phyloP scores from a whole-genome alignment of 2,329 filamentous ascomycete genomes.

The Alternaria atra region DNA sequence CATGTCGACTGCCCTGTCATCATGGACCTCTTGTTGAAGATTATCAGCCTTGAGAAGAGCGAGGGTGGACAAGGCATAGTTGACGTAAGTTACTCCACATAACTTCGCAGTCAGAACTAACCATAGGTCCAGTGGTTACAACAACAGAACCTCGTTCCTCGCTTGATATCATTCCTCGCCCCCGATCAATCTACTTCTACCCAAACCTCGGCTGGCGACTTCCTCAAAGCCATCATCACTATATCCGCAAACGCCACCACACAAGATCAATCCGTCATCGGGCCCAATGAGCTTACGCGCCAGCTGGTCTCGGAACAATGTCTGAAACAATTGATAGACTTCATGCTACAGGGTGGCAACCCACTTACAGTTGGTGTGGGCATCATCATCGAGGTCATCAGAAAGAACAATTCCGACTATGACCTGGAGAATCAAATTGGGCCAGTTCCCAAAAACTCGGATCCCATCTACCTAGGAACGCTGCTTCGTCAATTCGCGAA shows the following conservation, averaged over 20 bases:
- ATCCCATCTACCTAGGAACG: constrained; percentile 95
- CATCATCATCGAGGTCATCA: constrained; percentile 97
- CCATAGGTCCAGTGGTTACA: constrained; percentile 78
- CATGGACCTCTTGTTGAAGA: constrained; percentile 96
- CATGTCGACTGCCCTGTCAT: constrained; percentile 98
- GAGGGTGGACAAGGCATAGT: constrained; percentile 93
- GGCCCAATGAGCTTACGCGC: constrained; percentile 93
- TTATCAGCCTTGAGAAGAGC: constrained; percentile 92
- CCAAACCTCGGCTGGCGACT: constrained; percentile 95
- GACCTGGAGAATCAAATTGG: constrained; percentile 90
- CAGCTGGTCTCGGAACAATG: constrained; percentile 90
- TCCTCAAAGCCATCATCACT: constrained; percentile 98
- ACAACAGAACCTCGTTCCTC: constrained; percentile 85
- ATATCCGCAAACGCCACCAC: constrained; percentile 98
- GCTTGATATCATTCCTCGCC: constrained; percentile 84
- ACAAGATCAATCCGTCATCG: constrained; percentile 98
- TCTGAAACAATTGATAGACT: constrained; percentile 82
- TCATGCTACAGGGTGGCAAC: constrained; percentile 94
- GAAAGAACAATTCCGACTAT: constrained; percentile 99
- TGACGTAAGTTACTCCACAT: constrained; percentile 69
- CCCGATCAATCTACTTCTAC: constrained; percentile 87
- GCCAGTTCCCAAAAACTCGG: constrained; percentile 80
- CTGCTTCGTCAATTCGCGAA: constrained; percentile 88
- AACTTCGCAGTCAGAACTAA: constrained; percentile 17
- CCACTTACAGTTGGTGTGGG: constrained; percentile 95